Evolutionary conservation across 805 yeast species (phyloP).

Genomic region (Metschnikowia drakensbergensis): DNA sequence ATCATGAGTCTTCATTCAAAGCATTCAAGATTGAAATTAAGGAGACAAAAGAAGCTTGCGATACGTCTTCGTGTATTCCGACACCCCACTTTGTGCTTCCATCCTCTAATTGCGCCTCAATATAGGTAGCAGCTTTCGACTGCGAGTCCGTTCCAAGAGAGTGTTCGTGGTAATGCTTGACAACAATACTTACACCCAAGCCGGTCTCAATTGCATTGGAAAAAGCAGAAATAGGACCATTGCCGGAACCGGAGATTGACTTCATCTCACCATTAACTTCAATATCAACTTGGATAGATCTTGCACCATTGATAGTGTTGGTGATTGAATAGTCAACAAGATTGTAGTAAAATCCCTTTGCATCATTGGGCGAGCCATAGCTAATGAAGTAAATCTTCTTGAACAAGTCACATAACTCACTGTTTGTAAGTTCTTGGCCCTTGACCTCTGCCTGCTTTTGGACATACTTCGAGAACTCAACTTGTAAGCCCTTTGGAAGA

Average conservation of each 20-base stretch:
- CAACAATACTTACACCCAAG: conserved; percentile 52
- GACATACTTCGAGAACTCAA: conserved; percentile 67
- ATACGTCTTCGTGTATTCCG: conserved; percentile 86
- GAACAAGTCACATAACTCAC: conserved; percentile 64
- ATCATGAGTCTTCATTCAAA: conserved; percentile 20
- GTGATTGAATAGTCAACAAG: conserved; percentile 48
- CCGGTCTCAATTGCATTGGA: conserved; percentile 37
- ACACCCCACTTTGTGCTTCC: conserved; percentile 70
- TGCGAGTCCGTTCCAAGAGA: conserved; percentile 70
- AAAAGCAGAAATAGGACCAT: conserved; percentile 81
- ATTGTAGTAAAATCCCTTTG: conserved; percentile 23
- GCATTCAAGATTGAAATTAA: conserved; percentile 61
- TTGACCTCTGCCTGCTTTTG: conserved; percentile 64
- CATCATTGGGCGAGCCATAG: conserved; percentile 24
- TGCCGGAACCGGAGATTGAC: conserved; percentile 59
- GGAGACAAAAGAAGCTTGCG: conserved; percentile 76
- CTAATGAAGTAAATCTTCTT: conserved; percentile 52
- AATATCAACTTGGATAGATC: conserved; percentile 48
- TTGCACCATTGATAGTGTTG: conserved; percentile 33
- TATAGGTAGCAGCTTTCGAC: conserved; percentile 74
- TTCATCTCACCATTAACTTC: conserved; percentile 31
- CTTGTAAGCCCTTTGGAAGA: conserved; percentile 76
- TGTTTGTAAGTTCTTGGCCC: conserved; percentile 66
- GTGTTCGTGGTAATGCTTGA: conserved; percentile 72
- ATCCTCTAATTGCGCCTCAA: conserved; percentile 26